Conservation (phyloP, 2,329 filamentous ascomycete genomes). For the Ophiostoma himal-ulmi region DNA sequence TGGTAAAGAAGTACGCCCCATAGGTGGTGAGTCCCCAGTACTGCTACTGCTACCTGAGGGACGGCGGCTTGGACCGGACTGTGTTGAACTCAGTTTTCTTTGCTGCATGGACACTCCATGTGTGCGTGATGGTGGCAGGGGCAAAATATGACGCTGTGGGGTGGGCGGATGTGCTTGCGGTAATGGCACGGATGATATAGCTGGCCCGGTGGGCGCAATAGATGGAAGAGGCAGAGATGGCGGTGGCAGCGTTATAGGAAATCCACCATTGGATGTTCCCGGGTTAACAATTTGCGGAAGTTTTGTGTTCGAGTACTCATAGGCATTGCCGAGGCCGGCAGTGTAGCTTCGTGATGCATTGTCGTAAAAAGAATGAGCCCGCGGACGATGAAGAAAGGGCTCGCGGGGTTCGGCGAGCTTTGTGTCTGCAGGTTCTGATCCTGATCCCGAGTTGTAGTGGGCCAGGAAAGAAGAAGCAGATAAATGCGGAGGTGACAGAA, state of each 20-base stretch:
- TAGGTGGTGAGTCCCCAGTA: not conserved
- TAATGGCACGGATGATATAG: not conserved
- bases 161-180: not conserved
- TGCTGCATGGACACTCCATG: not conserved
- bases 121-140: not conserved
- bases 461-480: not conserved
- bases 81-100: not conserved
- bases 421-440: not conserved
- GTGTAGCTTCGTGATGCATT: conserved; percentile 30
- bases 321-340: conserved; percentile 29
- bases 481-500: not conserved
- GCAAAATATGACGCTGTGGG: not conserved
- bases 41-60: not conserved
- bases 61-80: too few species aligned
- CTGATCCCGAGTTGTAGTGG: not conserved
- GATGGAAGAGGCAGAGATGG: not conserved
- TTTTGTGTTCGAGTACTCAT: conserved; percentile 5
- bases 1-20: not conserved
- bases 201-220: not conserved
- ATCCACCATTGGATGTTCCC: not conserved
- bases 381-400: not conserved
- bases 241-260: not conserved
- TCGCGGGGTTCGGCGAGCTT: not conserved
- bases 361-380: not conserved
- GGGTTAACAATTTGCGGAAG: not conserved